Conservation (phyloP, 2,329 filamentous ascomycete species). For the Nemania sp. region DNA sequence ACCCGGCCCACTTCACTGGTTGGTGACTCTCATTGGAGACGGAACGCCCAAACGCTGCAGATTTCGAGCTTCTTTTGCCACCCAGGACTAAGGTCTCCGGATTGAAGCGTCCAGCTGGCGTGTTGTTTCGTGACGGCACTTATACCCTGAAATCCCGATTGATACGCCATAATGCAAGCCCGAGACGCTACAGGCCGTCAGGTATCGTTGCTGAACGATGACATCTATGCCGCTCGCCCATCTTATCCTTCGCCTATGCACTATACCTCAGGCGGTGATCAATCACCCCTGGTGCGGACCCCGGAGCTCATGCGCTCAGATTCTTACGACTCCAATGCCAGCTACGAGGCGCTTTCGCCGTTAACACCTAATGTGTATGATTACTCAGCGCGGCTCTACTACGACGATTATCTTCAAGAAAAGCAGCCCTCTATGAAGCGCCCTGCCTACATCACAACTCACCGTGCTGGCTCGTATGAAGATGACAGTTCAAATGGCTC, state of each 20-base stretch:
- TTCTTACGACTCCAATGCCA: conserved; percentile 64
- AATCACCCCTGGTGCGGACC: conserved; percentile 54
- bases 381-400: conserved; percentile 43
- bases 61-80: neutral
- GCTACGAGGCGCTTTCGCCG: conserved; percentile 58
- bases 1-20: conserved; percentile 11
- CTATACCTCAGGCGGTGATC: conserved; percentile 43
- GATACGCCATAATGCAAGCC: conserved; percentile 51
- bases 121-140: neutral
- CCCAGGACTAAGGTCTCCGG: neutral
- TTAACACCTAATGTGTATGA: conserved; percentile 56
- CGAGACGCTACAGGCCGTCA: conserved; percentile 59
- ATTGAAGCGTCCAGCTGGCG: conserved; percentile 1
- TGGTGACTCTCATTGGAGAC: conserved; percentile 11
- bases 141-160: neutral
- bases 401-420: conserved; percentile 42
- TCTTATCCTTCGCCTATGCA: conserved; percentile 45
- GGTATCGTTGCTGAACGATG: conserved; percentile 64
- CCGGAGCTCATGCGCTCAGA: conserved; percentile 63
- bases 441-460: conserved; percentile 47
- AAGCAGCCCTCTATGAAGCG: conserved; percentile 45
- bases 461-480: conserved; percentile 55
- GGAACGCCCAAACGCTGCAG: conserved; percentile 2
- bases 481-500: conserved; percentile 51
- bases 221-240: conserved; percentile 41